Percentiles rank a stretch among this genome's conserved stretches.
Conservation (phyloP, 2,329 filamentous ascomycete species). For the Botrytis hyacinthi region DNA sequence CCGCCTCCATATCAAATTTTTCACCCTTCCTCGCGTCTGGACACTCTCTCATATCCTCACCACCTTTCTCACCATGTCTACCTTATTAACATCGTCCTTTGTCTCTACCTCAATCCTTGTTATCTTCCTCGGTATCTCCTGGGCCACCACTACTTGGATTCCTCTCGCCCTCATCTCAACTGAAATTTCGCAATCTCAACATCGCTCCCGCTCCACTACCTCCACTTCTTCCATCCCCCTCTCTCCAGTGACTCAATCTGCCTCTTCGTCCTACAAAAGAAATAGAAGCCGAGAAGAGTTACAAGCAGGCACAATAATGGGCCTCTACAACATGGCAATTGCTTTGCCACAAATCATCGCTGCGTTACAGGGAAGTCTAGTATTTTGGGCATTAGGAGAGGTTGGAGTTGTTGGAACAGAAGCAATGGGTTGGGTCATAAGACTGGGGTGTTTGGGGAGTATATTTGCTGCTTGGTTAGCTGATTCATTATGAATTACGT, state of each 20-base stretch:
- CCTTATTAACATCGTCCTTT: constrained; percentile 10
- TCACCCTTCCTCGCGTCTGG: constrained; percentile 18
- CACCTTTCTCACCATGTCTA: constrained; percentile 10
- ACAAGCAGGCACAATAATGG: constrained; percentile 20
- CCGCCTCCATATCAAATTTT: neutral
- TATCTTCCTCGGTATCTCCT: constrained; percentile 18
- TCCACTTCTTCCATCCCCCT: neutral
- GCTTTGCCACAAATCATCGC: constrained; percentile 19
- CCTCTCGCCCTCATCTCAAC: constrained; percentile 19
- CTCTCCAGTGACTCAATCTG: neutral
- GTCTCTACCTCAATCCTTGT: constrained; percentile 4
- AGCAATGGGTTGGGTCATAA: constrained; percentile 19
- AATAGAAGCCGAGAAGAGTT: neutral
- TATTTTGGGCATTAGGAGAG: constrained; percentile 14
- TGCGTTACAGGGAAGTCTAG: constrained; percentile 9
- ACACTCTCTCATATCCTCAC: constrained; percentile 16
- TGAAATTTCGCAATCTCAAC: constrained; percentile 15
- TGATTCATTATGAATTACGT: neutral
- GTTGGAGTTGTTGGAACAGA: constrained; percentile 9
- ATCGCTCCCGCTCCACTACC: neutral
- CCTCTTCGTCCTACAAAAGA: neutral
- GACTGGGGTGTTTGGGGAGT: constrained; percentile 12
- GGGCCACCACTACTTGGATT: constrained; percentile 20
- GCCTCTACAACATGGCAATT: constrained; percentile 23
- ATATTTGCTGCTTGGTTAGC: constrained; percentile 14